Percentiles rank a stretch among this genome's conserved stretches.
phyloP scores from a whole-genome alignment of 495 filamentous ascomycete genomes.

The Penicillium egyptiacum region DNA sequence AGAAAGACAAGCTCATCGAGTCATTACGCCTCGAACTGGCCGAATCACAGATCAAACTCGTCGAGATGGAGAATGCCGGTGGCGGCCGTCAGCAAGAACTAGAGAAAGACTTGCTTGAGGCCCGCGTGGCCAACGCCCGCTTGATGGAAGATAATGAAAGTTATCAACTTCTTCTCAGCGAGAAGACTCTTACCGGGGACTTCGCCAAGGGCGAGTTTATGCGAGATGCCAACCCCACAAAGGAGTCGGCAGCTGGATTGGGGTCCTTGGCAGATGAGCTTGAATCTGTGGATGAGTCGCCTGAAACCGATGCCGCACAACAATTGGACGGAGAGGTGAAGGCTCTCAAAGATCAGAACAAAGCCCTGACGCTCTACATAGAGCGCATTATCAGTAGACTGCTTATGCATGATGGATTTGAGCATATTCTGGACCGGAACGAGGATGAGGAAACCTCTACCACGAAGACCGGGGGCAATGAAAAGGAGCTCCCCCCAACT shows the following conservation, averaged over 20 bases:
- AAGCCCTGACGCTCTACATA: constrained; percentile 93
- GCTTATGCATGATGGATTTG: constrained; percentile 90
- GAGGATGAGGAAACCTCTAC: constrained; percentile 56
- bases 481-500: constrained; percentile 85
- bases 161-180: constrained; percentile 89
- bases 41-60: constrained; percentile 91
- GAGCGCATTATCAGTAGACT: constrained; percentile 97
- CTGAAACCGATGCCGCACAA: constrained; percentile 57
- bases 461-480: constrained; percentile 36
- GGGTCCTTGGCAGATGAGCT: constrained; percentile 87
- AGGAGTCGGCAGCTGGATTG: constrained; percentile 41
- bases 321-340: constrained; percentile 78
- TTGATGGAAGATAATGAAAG: constrained; percentile 99
- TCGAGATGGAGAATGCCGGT: constrained; percentile 90
- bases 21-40: constrained; percentile 87
- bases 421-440: constrained; percentile 69
- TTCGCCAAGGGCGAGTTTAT: constrained; percentile 86
- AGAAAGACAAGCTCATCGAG: constrained; percentile 96
- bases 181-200: constrained; percentile 92
- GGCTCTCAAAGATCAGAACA: constrained; percentile 89
- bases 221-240: constrained; percentile 46
- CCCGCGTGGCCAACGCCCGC: constrained; percentile 89
- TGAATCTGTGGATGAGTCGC: constrained; percentile 58
- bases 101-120: constrained; percentile 83
- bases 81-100: constrained; percentile 82